Evolutionary conservation across 306 rosid species (phyloP), one percentile per base, ranked within the genome.

Genomic region (Cajanus cajan): DNA sequence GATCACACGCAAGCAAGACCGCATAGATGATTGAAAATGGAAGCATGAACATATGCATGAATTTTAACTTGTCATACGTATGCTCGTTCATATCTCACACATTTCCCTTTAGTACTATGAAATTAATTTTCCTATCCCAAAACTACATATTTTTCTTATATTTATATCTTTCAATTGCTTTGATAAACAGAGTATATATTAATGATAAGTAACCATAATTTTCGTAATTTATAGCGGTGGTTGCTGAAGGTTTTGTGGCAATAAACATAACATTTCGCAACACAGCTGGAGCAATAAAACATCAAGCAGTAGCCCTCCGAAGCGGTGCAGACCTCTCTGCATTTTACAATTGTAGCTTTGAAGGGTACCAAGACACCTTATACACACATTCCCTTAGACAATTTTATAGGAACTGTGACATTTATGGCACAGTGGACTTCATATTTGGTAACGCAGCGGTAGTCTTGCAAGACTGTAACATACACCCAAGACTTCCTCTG

Each of bases 331-430:
- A 89, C 45, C 25, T 74, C 2, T 89, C 90, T 2, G 86, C 89
- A 3, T 89, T 89, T 64, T 82, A 79, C 5, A 7, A 31, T 4
- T 88, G 92, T 40, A 88, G 90, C 82, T 83, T 88, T 9, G 88
- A 86, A 74, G 90, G 92, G 43, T 75, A 86, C 78, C 88, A 86
- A 80, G 90, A 88, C 87, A 86, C 92, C 0, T 52, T 88, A 21
- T 84, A 88, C 73, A 54, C 83, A 0, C 87, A 88, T 69, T 88
- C 90, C 7, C 78, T 82, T 0, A 80, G 90, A 24, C 92, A 88
- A 57, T 88, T 88, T 55, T 88, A 88, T 44, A 71, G 82, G 48
- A 77, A 86, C 63, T 88, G 90, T 57, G 84, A 86, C 80, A 74
- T 88, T 21, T 86, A 84, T 13, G 90, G 92, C 9, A 86, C 90